phyloP scores from a whole-genome alignment of 2,329 filamentous ascomycete genomes.

The Ophiostoma ulmi region DNA sequence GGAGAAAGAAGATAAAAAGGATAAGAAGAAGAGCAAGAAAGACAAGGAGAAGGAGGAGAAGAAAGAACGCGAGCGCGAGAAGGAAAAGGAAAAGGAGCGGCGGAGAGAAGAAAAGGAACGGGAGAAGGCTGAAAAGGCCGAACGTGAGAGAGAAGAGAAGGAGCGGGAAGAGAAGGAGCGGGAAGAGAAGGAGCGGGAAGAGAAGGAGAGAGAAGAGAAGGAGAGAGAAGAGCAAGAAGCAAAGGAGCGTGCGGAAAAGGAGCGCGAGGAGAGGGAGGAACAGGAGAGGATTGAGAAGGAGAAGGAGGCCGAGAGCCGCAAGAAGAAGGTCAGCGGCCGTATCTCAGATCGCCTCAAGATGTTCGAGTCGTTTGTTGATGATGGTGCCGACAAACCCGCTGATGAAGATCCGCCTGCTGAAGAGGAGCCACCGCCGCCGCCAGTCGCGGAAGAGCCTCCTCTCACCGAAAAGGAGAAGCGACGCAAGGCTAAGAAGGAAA shows the following conservation, averaged over 20 bases:
- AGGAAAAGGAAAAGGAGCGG: slow-evolving; percentile 10
- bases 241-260: background rate
- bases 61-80: slow-evolving; percentile 11
- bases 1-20: background rate
- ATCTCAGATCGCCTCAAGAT: slow-evolving; percentile 54
- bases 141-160: background rate
- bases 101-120: slow-evolving; percentile 1
- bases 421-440: slow-evolving; percentile 35
- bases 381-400: slow-evolving; percentile 26
- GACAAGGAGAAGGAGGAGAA: background rate
- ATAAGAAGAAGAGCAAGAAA: background rate
- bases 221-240: slow-evolving; percentile 11
- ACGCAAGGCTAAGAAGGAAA: slow-evolving; percentile 20
- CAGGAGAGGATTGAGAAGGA: slow-evolving; percentile 10
- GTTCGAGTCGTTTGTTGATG: slow-evolving; percentile 46
- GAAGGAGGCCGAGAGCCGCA: slow-evolving; percentile 7
- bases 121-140: slow-evolving; percentile 2
- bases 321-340: slow-evolving; percentile 48
- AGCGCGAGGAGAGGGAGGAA: background rate
- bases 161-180: background rate
- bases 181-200: background rate
- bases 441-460: slow-evolving; percentile 34
- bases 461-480: slow-evolving; percentile 38
- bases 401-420: slow-evolving; percentile 19
- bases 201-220: background rate